Evolutionary conservation across 2,329 filamentous ascomycete genomes (phyloP).

Genomic region (Fusarium anguioides): DNA sequence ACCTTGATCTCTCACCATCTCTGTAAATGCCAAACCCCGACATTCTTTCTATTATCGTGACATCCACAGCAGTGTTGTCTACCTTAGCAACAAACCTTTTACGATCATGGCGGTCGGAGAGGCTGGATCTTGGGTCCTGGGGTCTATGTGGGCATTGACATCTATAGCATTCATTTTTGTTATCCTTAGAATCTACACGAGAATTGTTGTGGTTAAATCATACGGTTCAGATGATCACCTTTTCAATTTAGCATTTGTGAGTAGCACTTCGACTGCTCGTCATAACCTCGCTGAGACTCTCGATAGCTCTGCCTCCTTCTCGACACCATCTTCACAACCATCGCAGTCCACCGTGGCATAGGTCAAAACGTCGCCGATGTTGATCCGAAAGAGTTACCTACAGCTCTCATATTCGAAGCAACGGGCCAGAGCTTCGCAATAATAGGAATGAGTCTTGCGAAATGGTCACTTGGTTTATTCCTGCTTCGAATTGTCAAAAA

Average conservation of each 20-base stretch:
- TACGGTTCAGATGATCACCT: conserved; percentile 52
- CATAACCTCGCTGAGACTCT: neutral
- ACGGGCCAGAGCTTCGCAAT: conserved; percentile 53
- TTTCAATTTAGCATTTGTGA: conserved; percentile 44
- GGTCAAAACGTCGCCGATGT: conserved; percentile 47
- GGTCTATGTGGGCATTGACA: conserved; percentile 47
- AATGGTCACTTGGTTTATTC: conserved; percentile 54
- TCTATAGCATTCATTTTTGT: conserved; percentile 47
- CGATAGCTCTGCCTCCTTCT: conserved; percentile 43
- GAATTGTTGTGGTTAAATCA: conserved; percentile 45
- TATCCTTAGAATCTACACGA: conserved; percentile 52
- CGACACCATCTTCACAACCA: conserved; percentile 49
- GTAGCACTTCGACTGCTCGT: too few relatives aligned
- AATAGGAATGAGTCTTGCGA: conserved; percentile 54
- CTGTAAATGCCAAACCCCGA: neutral
- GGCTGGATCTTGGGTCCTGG: conserved; percentile 33
- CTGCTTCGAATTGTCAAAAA: conserved; percentile 51
- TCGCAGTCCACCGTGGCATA: conserved; percentile 50
- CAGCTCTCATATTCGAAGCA: conserved; percentile 47
- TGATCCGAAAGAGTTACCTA: conserved; percentile 25
- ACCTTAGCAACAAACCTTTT: too few relatives aligned
- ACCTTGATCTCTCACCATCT: neutral
- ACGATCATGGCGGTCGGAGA: conserved; percentile 30
- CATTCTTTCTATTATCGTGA: too few relatives aligned
- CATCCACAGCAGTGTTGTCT: neutral